phyloP scores from a whole-genome alignment of 192 early-diverging fungal species.

The Coemansia guatemalensis region DNA sequence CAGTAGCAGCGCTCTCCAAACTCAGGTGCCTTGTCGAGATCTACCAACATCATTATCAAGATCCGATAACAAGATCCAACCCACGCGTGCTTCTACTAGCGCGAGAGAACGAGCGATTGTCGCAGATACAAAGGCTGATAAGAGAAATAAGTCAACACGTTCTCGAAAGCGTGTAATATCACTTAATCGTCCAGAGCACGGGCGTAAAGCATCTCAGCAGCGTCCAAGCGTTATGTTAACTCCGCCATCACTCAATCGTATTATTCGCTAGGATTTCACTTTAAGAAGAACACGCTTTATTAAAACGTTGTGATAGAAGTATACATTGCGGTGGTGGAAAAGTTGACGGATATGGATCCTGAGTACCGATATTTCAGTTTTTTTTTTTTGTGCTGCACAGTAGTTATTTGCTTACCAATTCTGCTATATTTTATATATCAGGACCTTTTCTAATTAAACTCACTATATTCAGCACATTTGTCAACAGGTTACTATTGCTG shows the following conservation, averaged over 20 bases:
- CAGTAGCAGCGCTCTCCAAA: neutral
- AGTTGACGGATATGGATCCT: too few species aligned
- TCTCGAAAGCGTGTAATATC: neutral
- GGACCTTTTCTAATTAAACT: too few species aligned
- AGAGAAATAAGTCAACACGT: neutral
- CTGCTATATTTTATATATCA: too few species aligned
- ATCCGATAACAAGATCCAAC: neutral
- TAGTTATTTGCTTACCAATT: too few species aligned
- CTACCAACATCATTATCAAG: neutral
- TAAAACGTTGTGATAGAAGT: too few species aligned
- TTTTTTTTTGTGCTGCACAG: too few species aligned
- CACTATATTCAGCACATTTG: too few species aligned
- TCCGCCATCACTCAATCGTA: conserved; percentile 23
- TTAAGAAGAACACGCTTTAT: neutral
- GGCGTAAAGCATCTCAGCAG: neutral
- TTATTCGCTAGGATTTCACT: conserved; percentile 18
- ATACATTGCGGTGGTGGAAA: too few species aligned
- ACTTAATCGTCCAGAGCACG: neutral
- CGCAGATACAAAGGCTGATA: neutral
- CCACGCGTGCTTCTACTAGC: neutral
- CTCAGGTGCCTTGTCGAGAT: neutral
- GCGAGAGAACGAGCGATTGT: neutral
- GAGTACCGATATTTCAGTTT: too few species aligned
- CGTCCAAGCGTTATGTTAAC: conserved; percentile 9
- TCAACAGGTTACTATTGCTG: too few species aligned